These are phyloP conservation scores for Aspergillus pseudoglaucus DNA, from an alignment of 2,329 filamentous ascomycete genomes.

Conservation along the genomic window DNA sequence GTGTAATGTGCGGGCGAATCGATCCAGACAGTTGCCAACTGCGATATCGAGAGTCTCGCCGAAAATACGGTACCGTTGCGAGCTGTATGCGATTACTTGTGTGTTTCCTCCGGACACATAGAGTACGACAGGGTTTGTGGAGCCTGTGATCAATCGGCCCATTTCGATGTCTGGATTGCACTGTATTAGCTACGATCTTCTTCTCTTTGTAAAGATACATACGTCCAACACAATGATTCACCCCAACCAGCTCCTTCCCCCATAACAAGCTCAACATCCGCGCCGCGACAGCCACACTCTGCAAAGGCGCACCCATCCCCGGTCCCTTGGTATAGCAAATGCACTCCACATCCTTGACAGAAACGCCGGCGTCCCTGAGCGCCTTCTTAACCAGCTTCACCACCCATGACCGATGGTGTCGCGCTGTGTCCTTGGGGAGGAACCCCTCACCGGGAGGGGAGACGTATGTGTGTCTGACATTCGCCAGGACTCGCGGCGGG, in stretches of 20 bases:
- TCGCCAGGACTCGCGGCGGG: slow-evolving; percentile 70
- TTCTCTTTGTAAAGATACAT: slow-evolving; percentile 20
- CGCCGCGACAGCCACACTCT: slow-evolving; percentile 78
- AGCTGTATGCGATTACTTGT: slow-evolving; percentile 94
- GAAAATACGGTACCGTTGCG: slow-evolving; percentile 93
- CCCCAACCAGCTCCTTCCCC: slow-evolving; percentile 81
- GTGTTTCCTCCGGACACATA: slow-evolving; percentile 97
- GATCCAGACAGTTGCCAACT: slow-evolving; percentile 93
- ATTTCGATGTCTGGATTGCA: slow-evolving; percentile 75
- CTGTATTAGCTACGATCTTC: slow-evolving; percentile 1
- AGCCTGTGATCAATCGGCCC: slow-evolving; percentile 87
- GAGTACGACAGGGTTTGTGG: slow-evolving; percentile 84
- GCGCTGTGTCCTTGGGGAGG: slow-evolving; percentile 90
- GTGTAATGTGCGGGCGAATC: slow-evolving; percentile 82
- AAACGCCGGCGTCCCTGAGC: slow-evolving; percentile 61
- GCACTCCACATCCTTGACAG: slow-evolving; percentile 67
- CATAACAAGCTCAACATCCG: slow-evolving; percentile 76
- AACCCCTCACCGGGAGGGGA: slow-evolving; percentile 91
- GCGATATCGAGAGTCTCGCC: slow-evolving; percentile 96
- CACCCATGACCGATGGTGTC: slow-evolving; percentile 83
- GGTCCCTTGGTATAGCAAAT: slow-evolving; percentile 95
- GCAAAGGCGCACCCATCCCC: slow-evolving; percentile 91
- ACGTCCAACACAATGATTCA: slow-evolving; percentile 95
- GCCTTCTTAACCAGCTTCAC: slow-evolving; percentile 73
- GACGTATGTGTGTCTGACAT: slow-evolving; percentile 88